A percentile compares a stretch with the other conserved stretches of the same genome.
Evolutionary conservation across 2,329 filamentous ascomycete genomes (phyloP).

Genomic region (Paradendryphiella salina): DNA sequence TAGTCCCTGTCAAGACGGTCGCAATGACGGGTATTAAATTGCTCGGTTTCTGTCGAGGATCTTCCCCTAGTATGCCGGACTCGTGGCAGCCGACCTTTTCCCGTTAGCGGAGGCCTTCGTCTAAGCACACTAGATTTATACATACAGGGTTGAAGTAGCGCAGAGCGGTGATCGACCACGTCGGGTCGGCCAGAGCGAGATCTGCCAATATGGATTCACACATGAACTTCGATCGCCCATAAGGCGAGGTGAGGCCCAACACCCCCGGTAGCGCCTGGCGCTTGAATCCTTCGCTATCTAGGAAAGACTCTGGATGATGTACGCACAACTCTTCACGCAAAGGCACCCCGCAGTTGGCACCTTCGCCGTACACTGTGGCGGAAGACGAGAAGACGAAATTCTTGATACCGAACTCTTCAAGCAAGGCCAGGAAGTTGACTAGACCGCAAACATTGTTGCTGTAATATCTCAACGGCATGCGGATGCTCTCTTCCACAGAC

Average conservation of each 20-base stretch:
- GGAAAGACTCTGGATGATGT: conserved; percentile 53
- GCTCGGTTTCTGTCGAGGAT: conserved; percentile 63
- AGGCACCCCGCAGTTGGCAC: conserved; percentile 51
- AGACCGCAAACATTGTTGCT: conserved; percentile 68
- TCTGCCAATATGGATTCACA: conserved; percentile 68
- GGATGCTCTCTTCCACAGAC: conserved; percentile 66
- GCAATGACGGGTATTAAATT: conserved; percentile 68
- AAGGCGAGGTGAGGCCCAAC: conserved; percentile 65
- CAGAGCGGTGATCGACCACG: conserved; percentile 65
- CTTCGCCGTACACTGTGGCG: conserved; percentile 65
- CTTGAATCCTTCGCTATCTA: conserved; percentile 50
- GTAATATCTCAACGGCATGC: conserved; percentile 65
- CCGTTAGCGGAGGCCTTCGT: conserved; percentile 11
- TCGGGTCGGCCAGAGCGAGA: conserved; percentile 61
- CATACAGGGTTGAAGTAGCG: conserved; percentile 67
- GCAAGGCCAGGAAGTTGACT: conserved; percentile 60
- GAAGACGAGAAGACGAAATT: conserved; percentile 70
- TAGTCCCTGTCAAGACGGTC: conserved; percentile 61
- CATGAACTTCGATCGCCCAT: conserved; percentile 69
- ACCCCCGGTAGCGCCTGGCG: conserved; percentile 54
- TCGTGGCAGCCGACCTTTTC: conserved; percentile 61
- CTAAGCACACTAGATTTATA: background rate
- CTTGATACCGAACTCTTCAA: conserved; percentile 64
- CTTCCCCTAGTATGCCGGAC: conserved; percentile 66
- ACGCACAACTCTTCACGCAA: conserved; percentile 62